Conservation (phyloP, 768 basidiomycete species). For the Phanerochaete sordida region DNA sequence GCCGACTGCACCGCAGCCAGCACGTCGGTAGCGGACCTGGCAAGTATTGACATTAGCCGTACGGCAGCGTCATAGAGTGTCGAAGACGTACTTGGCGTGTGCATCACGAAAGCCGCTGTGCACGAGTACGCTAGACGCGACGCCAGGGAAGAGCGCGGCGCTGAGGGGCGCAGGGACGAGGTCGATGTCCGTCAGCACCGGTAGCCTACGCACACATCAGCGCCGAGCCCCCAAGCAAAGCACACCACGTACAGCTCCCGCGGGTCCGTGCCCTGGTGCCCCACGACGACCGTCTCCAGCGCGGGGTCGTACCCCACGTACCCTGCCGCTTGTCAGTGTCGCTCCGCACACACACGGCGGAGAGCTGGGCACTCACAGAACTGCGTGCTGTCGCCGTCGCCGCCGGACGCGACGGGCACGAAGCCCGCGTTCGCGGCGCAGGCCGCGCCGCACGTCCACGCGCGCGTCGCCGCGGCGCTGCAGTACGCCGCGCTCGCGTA, state of each 20-base stretch:
- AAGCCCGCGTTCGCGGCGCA: constrained; percentile 47
- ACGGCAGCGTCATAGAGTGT: background rate
- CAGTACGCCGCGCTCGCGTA: constrained; percentile 33
- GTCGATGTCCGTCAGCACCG: constrained; percentile 39
- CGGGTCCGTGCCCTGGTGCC: constrained; percentile 35
- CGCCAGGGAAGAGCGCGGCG: constrained; percentile 45
- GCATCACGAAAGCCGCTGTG: constrained; percentile 45
- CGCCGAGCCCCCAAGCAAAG: background rate
- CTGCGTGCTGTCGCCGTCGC: constrained; percentile 38
- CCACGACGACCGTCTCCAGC: constrained; percentile 32
- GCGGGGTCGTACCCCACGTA: constrained; percentile 47
- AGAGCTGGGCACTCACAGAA: constrained; percentile 28
- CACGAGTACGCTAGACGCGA: constrained; percentile 34
- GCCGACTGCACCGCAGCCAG: constrained; percentile 42
- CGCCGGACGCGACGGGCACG: constrained; percentile 44
- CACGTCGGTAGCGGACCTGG: constrained; percentile 37
- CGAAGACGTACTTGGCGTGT: constrained; percentile 37
- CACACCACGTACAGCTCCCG: constrained; percentile 23
- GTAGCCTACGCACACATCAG: constrained; percentile 19
- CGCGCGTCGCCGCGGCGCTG: constrained; percentile 19
- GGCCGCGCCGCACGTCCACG: constrained; percentile 32
- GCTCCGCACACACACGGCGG: no score
- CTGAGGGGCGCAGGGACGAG: constrained; percentile 33
- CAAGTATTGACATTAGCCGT: background rate
- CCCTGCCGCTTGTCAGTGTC: constrained; percentile 31